A percentile compares a stretch with the other conserved stretches of the same genome.
Conservation (phyloP, 1,139 yeast genomes). For the Debaryomyces robertsiae region DNA sequence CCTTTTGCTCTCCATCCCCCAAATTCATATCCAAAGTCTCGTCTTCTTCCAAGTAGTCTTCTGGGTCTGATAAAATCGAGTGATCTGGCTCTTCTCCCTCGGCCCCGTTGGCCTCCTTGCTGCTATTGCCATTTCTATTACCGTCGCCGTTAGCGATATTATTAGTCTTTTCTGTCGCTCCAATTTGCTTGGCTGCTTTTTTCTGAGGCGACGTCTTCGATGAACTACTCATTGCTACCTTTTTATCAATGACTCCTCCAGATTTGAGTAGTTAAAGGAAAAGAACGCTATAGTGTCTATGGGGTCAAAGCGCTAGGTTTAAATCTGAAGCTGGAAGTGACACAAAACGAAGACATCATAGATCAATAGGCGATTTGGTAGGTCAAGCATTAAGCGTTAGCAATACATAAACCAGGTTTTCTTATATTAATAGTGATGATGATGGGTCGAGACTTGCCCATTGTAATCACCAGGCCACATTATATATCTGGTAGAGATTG, state of each 20-base stretch:
- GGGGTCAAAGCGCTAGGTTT: neutral
- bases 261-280: conserved; percentile 6
- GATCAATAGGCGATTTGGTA: no score
- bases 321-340: neutral
- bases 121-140: conserved; percentile 2
- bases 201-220: conserved; percentile 17
- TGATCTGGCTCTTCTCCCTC: conserved; percentile 30
- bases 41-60: conserved; percentile 51
- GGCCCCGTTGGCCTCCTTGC: conserved; percentile 10
- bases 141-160: conserved; percentile 11
- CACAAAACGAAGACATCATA: conserved; percentile 4
- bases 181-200: conserved; percentile 11
- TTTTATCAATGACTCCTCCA: neutral
- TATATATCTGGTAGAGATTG: conserved; percentile 41
- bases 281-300: neutral
- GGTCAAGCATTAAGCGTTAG: no score
- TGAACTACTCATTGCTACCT: conserved; percentile 18
- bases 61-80: conserved; percentile 47
- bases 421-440: neutral
- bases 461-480: conserved; percentile 22
- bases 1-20: conserved; percentile 57
- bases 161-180: neutral
- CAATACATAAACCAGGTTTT: neutral
- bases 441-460: conserved; percentile 6
- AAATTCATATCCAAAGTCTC: conserved; percentile 69